Conservation (phyloP, 495 filamentous ascomycete species). For the Pseudoneurospora amorphoporcata region DNA sequence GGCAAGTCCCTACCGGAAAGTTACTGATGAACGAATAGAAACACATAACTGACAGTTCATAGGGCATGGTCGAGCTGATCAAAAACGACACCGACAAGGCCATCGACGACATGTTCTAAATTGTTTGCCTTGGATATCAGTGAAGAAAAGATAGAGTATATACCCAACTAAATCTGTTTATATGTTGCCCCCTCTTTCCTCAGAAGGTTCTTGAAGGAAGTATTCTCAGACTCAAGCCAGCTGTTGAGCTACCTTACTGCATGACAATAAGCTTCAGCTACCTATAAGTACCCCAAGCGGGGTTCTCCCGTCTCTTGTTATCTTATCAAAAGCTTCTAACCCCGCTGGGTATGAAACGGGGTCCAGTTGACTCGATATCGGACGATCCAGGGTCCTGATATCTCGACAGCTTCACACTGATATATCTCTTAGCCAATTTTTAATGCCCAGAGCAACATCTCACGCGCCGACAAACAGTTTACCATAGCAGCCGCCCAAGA, state of each 20-base stretch:
- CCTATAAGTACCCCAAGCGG: constrained; percentile 3
- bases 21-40: background rate
- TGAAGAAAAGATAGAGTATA: background rate
- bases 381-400: background rate
- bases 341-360: background rate
- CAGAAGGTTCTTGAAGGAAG: background rate
- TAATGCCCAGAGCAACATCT: background rate
- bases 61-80: constrained; percentile 94
- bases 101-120: constrained; percentile 72
- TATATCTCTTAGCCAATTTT: background rate
- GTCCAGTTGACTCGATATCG: background rate
- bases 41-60: background rate
- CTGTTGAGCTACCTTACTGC: background rate
- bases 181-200: background rate
- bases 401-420: background rate
- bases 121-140: background rate
- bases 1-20: constrained; percentile 38
- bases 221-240: background rate
- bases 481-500: background rate
- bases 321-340: constrained; percentile 10
- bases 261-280: constrained; percentile 2
- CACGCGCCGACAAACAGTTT: background rate
- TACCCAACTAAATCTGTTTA: background rate
- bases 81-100: constrained; percentile 87
- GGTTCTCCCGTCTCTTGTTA: constrained; percentile 3